Evolutionary conservation across 345 rosid species (phyloP), one percentile per base, ranked within the genome.

Genomic region (Lenwebbia sp.): DNA sequence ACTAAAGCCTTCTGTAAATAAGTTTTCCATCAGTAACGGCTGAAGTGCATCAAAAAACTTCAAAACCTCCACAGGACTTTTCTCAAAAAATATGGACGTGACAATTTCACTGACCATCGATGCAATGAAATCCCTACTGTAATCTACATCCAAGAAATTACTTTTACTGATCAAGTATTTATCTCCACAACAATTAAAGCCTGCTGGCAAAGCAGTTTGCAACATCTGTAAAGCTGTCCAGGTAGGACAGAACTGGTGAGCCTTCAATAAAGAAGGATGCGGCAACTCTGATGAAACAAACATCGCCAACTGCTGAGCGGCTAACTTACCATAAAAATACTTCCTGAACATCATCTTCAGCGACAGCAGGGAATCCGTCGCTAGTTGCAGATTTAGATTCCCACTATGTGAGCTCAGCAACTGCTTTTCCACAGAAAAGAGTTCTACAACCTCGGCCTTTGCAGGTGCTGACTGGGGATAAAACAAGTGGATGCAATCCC

Each of bases 401-500:
- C 98, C 99, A 83, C 92, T 94, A 83, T 97, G 99, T 54, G 99
- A 97, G 93, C 99, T 97, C 49, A 93, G 94, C 89, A 97, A 87
- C 86, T 97, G 99, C 55, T 97, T 96, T 88, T 97, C 98, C 87
- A 97, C 94, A 12, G 99, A 93, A 86, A 97, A 97, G 54, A 97
- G 98, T 88, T 97, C 98, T 88, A 94, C 30, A 49, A 95, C 99
- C 90, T 97, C 99, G 7, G 99, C 99, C 90, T 93, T 97, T n/a
- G 99, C 99, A 41, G 92, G 90, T 84, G 93, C 93, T 13, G 98
- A 95, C 88, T 97, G 99, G 1, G 99, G 99, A 88, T 96, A 97
- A 87, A 97, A 97, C 10, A 97, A 85, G 88, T 97, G 99, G 87
- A 97, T 90, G 70, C 99, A 97, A 83, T 97, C 99, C 25, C 99